Evolutionary conservation across 139 green algal genomes (phyloP).

Genomic region (Trebouxia sp.): DNA sequence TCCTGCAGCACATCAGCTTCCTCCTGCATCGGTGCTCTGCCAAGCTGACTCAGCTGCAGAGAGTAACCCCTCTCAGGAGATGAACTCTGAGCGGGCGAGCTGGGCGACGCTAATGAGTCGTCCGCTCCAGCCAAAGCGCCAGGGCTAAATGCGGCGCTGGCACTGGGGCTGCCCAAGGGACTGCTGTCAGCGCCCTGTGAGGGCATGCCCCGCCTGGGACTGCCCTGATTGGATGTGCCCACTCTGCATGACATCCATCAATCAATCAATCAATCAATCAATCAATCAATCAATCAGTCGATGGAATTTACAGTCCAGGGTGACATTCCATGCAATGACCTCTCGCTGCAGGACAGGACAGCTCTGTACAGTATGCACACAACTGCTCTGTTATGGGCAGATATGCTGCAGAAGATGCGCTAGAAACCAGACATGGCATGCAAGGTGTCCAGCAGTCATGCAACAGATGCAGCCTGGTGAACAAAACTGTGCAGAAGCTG

Average conservation of each 20-base stretch:
- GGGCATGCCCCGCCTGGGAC: constrained; percentile 5
- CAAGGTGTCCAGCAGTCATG: too few species aligned
- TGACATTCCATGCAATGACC: too few species aligned
- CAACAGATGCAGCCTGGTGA: too few species aligned
- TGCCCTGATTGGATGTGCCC: background rate
- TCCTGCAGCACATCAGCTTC: background rate
- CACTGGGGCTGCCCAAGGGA: background rate
- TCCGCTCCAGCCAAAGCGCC: background rate
- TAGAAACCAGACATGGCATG: too few species aligned
- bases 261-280: too few species aligned
- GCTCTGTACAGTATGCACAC: too few species aligned
- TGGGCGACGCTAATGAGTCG: background rate
- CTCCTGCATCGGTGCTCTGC: background rate
- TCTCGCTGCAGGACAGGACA: too few species aligned
- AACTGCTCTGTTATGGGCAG: too few species aligned
- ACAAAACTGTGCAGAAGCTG: too few species aligned
- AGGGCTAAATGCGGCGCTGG: constrained; percentile 3
- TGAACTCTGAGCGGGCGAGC: constrained; percentile 11
- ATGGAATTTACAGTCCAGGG: too few species aligned
- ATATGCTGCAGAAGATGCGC: too few species aligned
- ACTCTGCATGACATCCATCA: background rate
- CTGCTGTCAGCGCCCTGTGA: constrained; percentile 9
- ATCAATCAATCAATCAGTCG: too few species aligned
- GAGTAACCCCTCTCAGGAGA: constrained; percentile 4
- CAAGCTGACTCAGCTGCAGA: background rate